Percentiles rank a stretch among this genome's conserved stretches.
phyloP scores from a whole-genome alignment of 805 yeast species.

The Clavispora phyllophila region DNA sequence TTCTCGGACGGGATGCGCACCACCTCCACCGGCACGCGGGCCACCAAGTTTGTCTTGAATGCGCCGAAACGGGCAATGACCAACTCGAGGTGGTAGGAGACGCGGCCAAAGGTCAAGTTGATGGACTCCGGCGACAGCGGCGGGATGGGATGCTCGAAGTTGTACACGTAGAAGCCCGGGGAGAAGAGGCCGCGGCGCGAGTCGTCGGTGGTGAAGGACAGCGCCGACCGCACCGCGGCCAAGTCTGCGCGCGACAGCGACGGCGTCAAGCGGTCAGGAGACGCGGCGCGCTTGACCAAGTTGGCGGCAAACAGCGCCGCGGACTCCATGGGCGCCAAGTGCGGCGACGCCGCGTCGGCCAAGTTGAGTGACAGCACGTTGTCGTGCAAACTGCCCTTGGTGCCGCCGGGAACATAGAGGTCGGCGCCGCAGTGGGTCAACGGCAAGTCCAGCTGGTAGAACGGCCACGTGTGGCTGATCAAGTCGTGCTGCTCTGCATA shows the following conservation, averaged over 20 bases:
- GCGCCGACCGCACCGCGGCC: slow-evolving; percentile 17
- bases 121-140: slow-evolving; percentile 79
- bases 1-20: slow-evolving; percentile 74
- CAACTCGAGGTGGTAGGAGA: slow-evolving; percentile 65
- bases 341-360: slow-evolving; percentile 10
- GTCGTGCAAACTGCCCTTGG: slow-evolving; percentile 1
- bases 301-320: slow-evolving; percentile 16
- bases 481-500: slow-evolving; percentile 61
- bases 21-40: slow-evolving; percentile 57
- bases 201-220: slow-evolving; percentile 7
- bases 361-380: slow-evolving; percentile 35
- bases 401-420: slow-evolving; percentile 19
- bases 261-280: slow-evolving; percentile 24
- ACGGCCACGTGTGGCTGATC: slow-evolving; percentile 87
- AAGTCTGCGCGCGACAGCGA: slow-evolving; percentile 22
- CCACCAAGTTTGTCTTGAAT: slow-evolving; percentile 71
- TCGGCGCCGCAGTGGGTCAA: slow-evolving; percentile 44
- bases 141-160: slow-evolving; percentile 85
- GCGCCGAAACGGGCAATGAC: slow-evolving; percentile 74
- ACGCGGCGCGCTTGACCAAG: slow-evolving; percentile 23
- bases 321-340: slow-evolving; percentile 14
- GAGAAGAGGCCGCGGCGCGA: slow-evolving; percentile 39
- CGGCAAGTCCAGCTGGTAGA: slow-evolving; percentile 42
- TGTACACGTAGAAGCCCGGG: slow-evolving; percentile 90
- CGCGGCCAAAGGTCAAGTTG: slow-evolving; percentile 75